Conservation (phyloP, 2,329 filamentous ascomycete species). For the Teratosphaeria destructans region DNA sequence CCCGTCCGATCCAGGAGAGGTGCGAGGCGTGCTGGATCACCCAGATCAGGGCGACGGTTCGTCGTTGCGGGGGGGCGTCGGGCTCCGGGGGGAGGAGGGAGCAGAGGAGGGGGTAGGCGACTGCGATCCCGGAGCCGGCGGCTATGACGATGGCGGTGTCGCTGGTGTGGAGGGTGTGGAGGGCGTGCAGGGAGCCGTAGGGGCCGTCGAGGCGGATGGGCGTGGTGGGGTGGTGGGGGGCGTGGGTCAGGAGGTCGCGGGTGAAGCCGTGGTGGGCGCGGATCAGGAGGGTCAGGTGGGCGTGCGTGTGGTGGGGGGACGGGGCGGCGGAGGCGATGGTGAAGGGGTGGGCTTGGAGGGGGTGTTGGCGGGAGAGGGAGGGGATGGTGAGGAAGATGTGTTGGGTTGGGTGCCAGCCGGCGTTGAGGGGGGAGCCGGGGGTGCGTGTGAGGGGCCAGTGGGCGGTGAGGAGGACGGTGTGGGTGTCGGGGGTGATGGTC, state of each 20-base stretch:
- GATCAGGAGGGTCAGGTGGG: conserved; percentile 48
- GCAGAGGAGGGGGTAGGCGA: conserved; percentile 51
- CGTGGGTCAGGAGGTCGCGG: conserved; percentile 42
- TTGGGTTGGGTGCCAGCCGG: conserved; percentile 51
- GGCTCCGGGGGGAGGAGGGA: conserved; percentile 19
- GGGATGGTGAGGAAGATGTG: conserved; percentile 55
- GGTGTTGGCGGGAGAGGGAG: conserved; percentile 39
- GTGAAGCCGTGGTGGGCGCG: conserved; percentile 53
- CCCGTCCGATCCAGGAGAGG: conserved; percentile 42
- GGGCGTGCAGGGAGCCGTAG: conserved; percentile 49
- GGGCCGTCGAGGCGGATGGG: conserved; percentile 51
- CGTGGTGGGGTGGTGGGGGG: conserved; percentile 34
- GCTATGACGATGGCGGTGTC: conserved; percentile 47
- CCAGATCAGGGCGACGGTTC: conserved; percentile 42
- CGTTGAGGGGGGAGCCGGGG: conserved; percentile 5
- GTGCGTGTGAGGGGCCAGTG: conserved; percentile 28
- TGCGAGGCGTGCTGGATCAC: conserved; percentile 46
- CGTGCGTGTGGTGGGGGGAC: conserved; percentile 28
- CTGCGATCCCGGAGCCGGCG: conserved; percentile 55
- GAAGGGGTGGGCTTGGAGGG: conserved; percentile 55
- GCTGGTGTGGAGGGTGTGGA: conserved; percentile 41
- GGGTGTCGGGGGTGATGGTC: conserved; percentile 44
- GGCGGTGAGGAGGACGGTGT: conserved; percentile 44
- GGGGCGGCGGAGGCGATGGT: conserved; percentile 54
- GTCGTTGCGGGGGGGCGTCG: background rate